Evolutionary conservation across 1,284 basidiomycete species (phyloP).

Genomic region (Sporisorium sorghi): DNA sequence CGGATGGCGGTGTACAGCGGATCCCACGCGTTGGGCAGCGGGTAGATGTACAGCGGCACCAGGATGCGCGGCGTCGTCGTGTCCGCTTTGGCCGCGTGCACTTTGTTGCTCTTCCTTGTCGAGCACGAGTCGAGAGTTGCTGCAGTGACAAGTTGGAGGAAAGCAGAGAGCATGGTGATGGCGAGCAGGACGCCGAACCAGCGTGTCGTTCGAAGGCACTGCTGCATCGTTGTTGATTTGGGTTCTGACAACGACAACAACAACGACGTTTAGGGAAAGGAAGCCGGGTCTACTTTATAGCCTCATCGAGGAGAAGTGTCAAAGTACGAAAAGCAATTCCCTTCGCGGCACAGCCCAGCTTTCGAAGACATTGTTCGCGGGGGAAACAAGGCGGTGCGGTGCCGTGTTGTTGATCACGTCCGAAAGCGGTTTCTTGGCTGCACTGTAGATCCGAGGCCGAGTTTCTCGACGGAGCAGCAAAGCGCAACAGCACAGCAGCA

Average conservation of each 20-base stretch:
- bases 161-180: slow-evolving; percentile 12
- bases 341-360: too few species aligned
- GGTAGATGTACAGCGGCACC: slow-evolving; percentile 33
- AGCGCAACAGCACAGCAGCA: neutral
- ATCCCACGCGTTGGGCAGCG: slow-evolving; percentile 12
- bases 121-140: neutral
- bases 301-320: neutral
- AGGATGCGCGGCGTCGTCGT: slow-evolving; percentile 26
- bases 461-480: neutral
- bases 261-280: neutral
- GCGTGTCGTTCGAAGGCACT: too few species aligned
- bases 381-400: neutral
- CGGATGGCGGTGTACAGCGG: slow-evolving; percentile 20
- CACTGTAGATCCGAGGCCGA: slow-evolving; percentile 8
- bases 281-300: neutral
- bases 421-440: neutral
- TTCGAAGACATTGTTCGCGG: neutral
- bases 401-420: neutral
- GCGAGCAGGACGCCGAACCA: slow-evolving; percentile 2
- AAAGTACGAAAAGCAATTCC: neutral
- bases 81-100: neutral
- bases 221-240: neutral
- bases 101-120: neutral
- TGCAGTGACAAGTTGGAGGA: slow-evolving; percentile 17
- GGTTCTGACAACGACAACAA: neutral